Conservation (phyloP, 768 basidiomycete species). For the Rhodosporidiobolus odoratus region DNA sequence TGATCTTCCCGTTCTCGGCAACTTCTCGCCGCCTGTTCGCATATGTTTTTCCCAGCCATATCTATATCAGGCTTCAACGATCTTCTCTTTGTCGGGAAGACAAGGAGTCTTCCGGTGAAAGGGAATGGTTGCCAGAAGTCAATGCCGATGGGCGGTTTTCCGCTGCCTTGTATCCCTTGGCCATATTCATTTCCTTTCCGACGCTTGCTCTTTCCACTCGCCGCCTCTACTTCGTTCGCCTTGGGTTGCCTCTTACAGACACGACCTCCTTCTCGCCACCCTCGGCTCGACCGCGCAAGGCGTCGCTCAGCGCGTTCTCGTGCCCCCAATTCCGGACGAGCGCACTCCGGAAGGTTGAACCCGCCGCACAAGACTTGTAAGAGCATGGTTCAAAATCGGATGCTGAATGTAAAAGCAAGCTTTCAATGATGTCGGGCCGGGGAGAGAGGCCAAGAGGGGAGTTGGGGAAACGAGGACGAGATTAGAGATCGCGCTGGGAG, state of each 20-base stretch:
- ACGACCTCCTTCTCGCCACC: constrained; percentile 19
- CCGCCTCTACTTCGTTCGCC: not conserved
- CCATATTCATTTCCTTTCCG: not conserved
- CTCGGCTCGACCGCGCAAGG: constrained; percentile 6
- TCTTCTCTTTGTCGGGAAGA: constrained; percentile 26
- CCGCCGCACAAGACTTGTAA: constrained; percentile 4
- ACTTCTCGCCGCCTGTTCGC: not conserved
- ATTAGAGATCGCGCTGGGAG: not conserved
- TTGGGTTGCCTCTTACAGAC: not conserved
- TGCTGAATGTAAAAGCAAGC: constrained; percentile 9
- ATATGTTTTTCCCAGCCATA: not conserved
- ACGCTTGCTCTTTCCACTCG: not conserved
- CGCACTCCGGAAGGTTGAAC: not conserved
- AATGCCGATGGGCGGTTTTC: constrained; percentile 6
- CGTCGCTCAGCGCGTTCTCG: not conserved
- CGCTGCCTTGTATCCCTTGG: constrained; percentile 9
- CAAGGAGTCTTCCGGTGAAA: not conserved
- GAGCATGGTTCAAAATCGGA: constrained; percentile 28
- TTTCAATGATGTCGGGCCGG: not conserved
- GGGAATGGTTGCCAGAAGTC: constrained; percentile 8
- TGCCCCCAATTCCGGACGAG: not conserved
- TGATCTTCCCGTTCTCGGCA: not conserved
- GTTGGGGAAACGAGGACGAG: not conserved
- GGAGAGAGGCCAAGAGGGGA: not conserved
- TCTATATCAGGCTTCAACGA: constrained; percentile 18